phyloP scores from a whole-genome alignment of 352 stramenopile genomes.

The Phytophthora ohioensis region DNA sequence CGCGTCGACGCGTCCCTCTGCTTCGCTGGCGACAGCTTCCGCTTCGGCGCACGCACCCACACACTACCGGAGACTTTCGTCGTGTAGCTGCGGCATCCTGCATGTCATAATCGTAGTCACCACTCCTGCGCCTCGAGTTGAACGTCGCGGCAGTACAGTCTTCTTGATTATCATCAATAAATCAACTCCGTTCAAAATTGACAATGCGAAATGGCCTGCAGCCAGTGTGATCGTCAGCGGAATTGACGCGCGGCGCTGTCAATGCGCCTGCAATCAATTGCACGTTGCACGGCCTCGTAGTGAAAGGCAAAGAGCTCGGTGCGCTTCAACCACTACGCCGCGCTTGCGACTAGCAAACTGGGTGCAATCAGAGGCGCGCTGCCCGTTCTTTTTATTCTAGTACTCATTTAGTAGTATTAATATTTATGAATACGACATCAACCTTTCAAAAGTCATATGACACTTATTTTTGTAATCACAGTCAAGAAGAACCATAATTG shows the following conservation, averaged over 20 bases:
- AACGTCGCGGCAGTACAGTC: constrained; percentile 9
- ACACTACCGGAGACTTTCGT: constrained; percentile 40
- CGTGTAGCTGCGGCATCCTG: constrained; percentile 17
- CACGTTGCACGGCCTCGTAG: constrained; percentile 14
- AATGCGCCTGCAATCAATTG: constrained; percentile 9
- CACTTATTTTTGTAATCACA: too few species aligned
- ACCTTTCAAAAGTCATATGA: too few species aligned
- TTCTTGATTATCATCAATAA: constrained; percentile 1
- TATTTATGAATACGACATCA: too few species aligned
- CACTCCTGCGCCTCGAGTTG: not conserved
- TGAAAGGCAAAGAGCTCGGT: constrained; percentile 1
- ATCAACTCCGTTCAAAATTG: not conserved
- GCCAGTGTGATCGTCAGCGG: constrained; percentile 4
- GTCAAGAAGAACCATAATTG: too few species aligned
- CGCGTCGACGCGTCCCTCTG: constrained; percentile 24
- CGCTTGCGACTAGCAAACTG: constrained; percentile 38
- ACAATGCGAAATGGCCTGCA: not conserved
- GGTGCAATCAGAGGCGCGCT: constrained; percentile 16
- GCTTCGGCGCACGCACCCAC: constrained; percentile 23
- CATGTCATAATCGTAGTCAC: constrained; percentile 8
- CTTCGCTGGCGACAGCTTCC: constrained; percentile 24
- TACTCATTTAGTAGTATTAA: too few species aligned
- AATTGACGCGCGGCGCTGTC: not conserved
- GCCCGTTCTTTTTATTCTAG: constrained; percentile 7
- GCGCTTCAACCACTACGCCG: constrained; percentile 36